Conservation (phyloP, 1,284 basidiomycete species). For the Cutaneotrichosporon sp. region DNA sequence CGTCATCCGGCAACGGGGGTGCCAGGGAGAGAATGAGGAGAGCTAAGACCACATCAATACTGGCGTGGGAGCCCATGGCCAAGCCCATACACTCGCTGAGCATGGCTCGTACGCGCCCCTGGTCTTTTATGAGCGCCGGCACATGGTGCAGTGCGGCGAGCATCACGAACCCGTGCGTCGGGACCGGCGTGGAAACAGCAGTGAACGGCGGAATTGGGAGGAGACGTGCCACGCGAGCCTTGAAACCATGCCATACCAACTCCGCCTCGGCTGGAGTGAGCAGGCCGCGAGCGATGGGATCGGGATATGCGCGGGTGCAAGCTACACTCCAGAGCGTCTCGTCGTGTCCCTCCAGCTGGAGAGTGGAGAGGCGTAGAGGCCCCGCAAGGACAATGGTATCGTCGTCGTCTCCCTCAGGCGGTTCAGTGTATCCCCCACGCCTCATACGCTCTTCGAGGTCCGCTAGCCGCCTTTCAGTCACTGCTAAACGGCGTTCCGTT, state of each 20-base stretch:
- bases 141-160: constrained; percentile 28
- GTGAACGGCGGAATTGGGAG: constrained; percentile 32
- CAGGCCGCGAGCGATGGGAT: constrained; percentile 18
- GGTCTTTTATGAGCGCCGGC: constrained; percentile 3
- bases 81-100: constrained; percentile 24
- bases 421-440: background rate
- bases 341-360: constrained; percentile 12
- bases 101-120: constrained; percentile 2
- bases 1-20: constrained; percentile 9
- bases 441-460: background rate
- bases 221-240: constrained; percentile 28
- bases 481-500: constrained; percentile 12
- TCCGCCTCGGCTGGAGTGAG: constrained; percentile 23
- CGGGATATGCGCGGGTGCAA: constrained; percentile 19
- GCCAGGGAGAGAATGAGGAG: constrained; percentile 29
- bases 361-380: constrained; percentile 8
- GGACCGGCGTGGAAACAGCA: constrained; percentile 21
- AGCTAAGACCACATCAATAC: constrained; percentile 27
- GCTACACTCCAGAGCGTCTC: constrained; percentile 21
- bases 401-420: background rate
- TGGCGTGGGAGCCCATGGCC: constrained; percentile 24
- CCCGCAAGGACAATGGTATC: constrained; percentile 2
- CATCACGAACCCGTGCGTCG: constrained; percentile 29
- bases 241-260: constrained; percentile 30
- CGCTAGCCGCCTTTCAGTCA: constrained; percentile 6